Conservation (phyloP, 345 rosid species). For the Dovyalis caffra region DNA sequence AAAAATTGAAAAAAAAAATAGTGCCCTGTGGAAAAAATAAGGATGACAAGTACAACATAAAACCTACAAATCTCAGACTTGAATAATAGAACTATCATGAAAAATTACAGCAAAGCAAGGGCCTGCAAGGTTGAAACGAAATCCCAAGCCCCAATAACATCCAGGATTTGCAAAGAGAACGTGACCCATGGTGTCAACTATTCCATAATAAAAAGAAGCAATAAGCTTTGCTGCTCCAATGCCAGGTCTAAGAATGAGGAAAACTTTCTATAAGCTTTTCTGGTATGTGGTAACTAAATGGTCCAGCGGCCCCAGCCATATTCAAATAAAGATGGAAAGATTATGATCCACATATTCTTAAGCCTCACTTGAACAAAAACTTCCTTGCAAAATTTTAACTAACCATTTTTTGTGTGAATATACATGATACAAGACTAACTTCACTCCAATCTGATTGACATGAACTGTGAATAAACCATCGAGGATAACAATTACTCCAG, state of each 20-base stretch:
- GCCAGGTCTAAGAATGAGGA: background rate
- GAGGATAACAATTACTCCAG: background rate
- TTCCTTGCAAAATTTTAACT: background rate
- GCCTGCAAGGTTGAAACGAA: background rate
- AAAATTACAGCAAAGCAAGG: background rate
- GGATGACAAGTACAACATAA: background rate
- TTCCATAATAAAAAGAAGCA: background rate
- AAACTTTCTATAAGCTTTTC: background rate
- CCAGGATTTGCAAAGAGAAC: background rate
- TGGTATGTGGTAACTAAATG: background rate
- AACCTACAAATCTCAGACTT: background rate
- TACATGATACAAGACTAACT: background rate
- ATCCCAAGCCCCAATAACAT: background rate
- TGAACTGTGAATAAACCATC: background rate
- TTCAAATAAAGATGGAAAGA: background rate
- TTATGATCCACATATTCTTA: background rate
- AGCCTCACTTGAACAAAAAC: background rate
- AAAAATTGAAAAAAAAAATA: background rate
- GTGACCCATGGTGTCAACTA: background rate
- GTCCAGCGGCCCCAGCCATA: background rate
- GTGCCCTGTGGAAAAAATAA: background rate
- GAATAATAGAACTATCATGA: background rate
- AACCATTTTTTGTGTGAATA: background rate
- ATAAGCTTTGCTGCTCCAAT: background rate
- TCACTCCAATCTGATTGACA: background rate